Evolutionary conservation across 202 grass and related monocot species (phyloP), one percentile per base, ranked within the genome.

Genomic region (Carex sylvatica): DNA sequence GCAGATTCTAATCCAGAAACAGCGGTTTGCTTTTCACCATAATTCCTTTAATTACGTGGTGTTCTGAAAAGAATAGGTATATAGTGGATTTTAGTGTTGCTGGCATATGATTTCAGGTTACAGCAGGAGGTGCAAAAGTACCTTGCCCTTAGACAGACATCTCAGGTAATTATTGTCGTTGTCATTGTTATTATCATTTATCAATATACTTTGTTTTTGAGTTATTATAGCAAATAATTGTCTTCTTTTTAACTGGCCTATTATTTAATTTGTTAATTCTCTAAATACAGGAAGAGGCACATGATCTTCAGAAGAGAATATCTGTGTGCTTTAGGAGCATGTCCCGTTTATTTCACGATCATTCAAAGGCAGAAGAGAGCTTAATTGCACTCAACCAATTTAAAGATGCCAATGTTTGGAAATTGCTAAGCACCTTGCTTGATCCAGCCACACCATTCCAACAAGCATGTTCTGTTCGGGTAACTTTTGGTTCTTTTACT

Each of bases 81-180:
- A 81, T 81, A 18, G 36, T 49, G 53, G 82, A 83, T 84, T 74
- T 83, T 58, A 51, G 9, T 82, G 54, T 58, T 62, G 5, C 35
- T 70, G 46, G 4, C 73, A 70, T 78, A 84, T 65, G 52, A 88
- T 85, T 90, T 82, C 89, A 99, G 97, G 88, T 74, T 99, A 87
- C 97, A 99, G 82, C 97, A 94, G 87, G 97, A 99, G 91, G 90
- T 99, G 89, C 82, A 94, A 70, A 99, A 97, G 82, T 99, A 97
- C 89, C 87, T 99, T 81, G 86, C 91, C 18, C 89, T 99, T 88
- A 85, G 89, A 73, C 88, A 97, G 86, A 86, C 65, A 85, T 86
- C 86, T 83, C 97, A 99, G 97, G 97, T 99, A 67, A 35, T 30
- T 56, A 47, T 47, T 14, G 9, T 80, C 11, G 18, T 8, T 74